Evolutionary conservation across 805 yeast genomes (phyloP).

Genomic region (Wickerhamiella azyma): DNA sequence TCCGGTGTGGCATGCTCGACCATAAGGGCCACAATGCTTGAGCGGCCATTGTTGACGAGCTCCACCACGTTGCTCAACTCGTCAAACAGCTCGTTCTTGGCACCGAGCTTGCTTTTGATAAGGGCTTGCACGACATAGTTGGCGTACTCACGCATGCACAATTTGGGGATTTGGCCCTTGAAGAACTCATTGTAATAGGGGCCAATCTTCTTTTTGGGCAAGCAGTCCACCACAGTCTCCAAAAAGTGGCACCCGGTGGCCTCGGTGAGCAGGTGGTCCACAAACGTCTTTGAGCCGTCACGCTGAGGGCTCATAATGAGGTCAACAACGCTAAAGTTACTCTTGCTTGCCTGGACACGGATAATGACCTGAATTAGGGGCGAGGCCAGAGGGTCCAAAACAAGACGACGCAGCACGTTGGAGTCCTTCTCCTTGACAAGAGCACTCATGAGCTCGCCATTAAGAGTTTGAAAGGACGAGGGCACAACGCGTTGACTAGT

Average conservation of each 20-base stretch:
- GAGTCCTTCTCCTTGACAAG: slow-evolving; percentile 24
- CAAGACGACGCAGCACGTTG: slow-evolving; percentile 50
- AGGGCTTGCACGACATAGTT: slow-evolving; percentile 64
- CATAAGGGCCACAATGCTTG: slow-evolving; percentile 12
- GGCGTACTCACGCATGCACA: slow-evolving; percentile 75
- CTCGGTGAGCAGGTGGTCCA: slow-evolving; percentile 72
- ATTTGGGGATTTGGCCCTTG: slow-evolving; percentile 55
- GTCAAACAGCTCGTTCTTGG: slow-evolving; percentile 16
- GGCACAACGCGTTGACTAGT: slow-evolving; percentile 53
- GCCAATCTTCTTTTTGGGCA: slow-evolving; percentile 54
- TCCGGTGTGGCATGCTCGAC: slow-evolving; percentile 13
- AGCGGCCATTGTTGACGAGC: slow-evolving; percentile 19
- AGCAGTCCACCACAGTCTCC: slow-evolving; percentile 51
- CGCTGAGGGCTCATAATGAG: slow-evolving; percentile 35
- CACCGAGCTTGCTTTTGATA: slow-evolving; percentile 27
- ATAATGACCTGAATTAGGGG: slow-evolving; percentile 44
- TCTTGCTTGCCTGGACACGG: slow-evolving; percentile 7
- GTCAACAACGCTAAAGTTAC: slow-evolving; percentile 30
- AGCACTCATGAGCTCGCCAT: slow-evolving; percentile 24
- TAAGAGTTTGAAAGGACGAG: slow-evolving; percentile 37
- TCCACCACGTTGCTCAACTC: slow-evolving; percentile 13
- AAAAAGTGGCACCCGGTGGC: slow-evolving; percentile 90
- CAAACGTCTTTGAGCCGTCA: slow-evolving; percentile 46
- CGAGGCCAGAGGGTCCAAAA: slow-evolving; percentile 70
- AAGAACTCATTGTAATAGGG: slow-evolving; percentile 60